Base-by-base conservation (phyloP, 1,284 basidiomycete genomes). In the Xanthoconium separans region DNA sequence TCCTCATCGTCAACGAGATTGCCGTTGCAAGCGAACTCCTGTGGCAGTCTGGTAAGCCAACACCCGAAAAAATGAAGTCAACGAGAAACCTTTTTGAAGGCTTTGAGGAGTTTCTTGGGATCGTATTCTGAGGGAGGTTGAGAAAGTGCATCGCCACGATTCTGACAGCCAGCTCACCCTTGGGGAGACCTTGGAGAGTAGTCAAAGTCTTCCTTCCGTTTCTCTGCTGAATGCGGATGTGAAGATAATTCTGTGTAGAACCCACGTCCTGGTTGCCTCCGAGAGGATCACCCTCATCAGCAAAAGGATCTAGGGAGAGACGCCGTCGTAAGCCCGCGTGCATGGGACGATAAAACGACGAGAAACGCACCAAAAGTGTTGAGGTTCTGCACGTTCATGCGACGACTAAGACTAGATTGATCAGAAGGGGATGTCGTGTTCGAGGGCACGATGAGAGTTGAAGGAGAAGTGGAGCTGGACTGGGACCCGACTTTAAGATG, bases 21-120 rank as follows among this genome's bases (percentile, higher is more conserved):
- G 62, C 97, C 97, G 78, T 99, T 99, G 82, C 97, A 99, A 59
- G 97, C 97, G 67, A 99, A 98, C 80, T 98, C 95, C 92, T 97
- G 16, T 4, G 18, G 68, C 24, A 40, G 11, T 22, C 24, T 18
- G 24, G 50, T 59, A 3, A 56, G 55, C 52, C 27, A 50, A 37
- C 15, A 29, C 37, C 22, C 11, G 11, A 10, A 29, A 27, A 42
- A 8, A 59, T 55, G 31, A 33, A 63, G 39, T 16, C 3, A 4
- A 13, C n/a, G 51, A 59, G 56, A 50, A 60, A 87, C 91, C 86
- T 96, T 97, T 85, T 99, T 99, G 83, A 99, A 98, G 22, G 93
- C 95, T 76, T 99, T 98, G 74, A 99, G 81, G 61, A 99, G 83
- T 80, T 98, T 99, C 87, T 98, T 98, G 59, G 89, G 84, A 76